These are phyloP conservation scores for Solanum sitiens DNA, from an alignment of 257 asterid genomes.

Conservation along the genomic window DNA sequence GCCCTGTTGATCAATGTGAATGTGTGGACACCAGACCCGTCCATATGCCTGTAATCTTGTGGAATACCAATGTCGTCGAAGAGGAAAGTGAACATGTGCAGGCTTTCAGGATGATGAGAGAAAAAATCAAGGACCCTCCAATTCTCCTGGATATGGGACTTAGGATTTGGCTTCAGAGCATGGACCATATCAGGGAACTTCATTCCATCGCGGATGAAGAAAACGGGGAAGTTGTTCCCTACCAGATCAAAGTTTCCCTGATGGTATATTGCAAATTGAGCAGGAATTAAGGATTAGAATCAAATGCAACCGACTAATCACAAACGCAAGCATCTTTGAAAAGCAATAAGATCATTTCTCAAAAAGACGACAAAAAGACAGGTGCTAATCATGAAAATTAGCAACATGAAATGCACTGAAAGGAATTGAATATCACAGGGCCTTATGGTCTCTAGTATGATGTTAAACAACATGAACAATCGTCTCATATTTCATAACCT, in stretches of 20 bases:
- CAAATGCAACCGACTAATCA: neutral
- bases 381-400: neutral
- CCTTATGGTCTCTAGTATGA: neutral
- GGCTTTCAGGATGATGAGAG: conserved; percentile 28
- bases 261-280: neutral
- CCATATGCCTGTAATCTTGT: conserved; percentile 33
- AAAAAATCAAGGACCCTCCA: conserved; percentile 29
- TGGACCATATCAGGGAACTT: conserved; percentile 32
- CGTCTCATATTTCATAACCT: neutral
- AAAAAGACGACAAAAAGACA: neutral
- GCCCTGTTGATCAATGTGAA: conserved; percentile 21
- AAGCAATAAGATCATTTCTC: neutral
- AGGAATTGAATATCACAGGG: neutral
- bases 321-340: neutral
- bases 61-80: conserved; percentile 29
- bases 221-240: conserved; percentile 32
- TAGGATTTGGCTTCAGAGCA: conserved; percentile 28
- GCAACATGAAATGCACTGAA: neutral
- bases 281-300: neutral
- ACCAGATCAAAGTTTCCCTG: conserved; percentile 34
- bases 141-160: conserved; percentile 27
- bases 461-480: neutral
- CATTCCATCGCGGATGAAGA: conserved; percentile 29
- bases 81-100: conserved; percentile 32
- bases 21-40: conserved; percentile 26